Percentiles rank a stretch among this genome's conserved stretches.
phyloP scores from a whole-genome alignment of 2,329 filamentous ascomycete species.

The Aureobasidium sp. region DNA sequence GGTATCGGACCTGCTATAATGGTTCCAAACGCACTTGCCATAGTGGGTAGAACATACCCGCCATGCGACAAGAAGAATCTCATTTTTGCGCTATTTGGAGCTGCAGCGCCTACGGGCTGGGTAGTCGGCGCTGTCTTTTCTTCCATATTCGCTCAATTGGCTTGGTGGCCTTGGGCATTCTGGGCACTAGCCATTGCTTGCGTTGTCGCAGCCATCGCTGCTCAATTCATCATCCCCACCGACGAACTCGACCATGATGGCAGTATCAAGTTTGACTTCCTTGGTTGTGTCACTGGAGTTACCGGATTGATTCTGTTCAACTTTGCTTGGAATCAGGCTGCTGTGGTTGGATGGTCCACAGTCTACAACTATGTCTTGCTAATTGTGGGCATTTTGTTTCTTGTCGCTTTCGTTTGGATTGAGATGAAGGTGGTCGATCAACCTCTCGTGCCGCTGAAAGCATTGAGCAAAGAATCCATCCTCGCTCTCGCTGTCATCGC shows the following conservation, averaged over 20 bases:
- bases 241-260: not conserved
- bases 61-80: conserved; percentile 23
- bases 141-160: conserved; percentile 25
- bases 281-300: conserved; percentile 45
- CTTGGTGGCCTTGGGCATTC: conserved; percentile 31
- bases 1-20: not conserved
- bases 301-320: conserved; percentile 56
- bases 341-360: conserved; percentile 49
- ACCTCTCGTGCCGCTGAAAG: conserved; percentile 32
- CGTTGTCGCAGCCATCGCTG: conserved; percentile 30
- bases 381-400: conserved; percentile 48
- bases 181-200: conserved; percentile 38
- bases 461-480: conserved; percentile 21
- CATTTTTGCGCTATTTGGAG: conserved; percentile 32
- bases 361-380: conserved; percentile 49
- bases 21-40: conserved; percentile 29
- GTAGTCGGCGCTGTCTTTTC: conserved; percentile 30
- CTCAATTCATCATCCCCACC: conserved; percentile 31
- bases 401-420: conserved; percentile 47
- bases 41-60: conserved; percentile 28
- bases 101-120: conserved; percentile 30
- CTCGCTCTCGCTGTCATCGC: conserved; percentile 17
- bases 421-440: conserved; percentile 37
- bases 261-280: conserved; percentile 28
- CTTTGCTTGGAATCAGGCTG: conserved; percentile 57